Evolutionary conservation across 495 filamentous ascomycete genomes (phyloP).

Genomic region (Articulospora tetracladia): DNA sequence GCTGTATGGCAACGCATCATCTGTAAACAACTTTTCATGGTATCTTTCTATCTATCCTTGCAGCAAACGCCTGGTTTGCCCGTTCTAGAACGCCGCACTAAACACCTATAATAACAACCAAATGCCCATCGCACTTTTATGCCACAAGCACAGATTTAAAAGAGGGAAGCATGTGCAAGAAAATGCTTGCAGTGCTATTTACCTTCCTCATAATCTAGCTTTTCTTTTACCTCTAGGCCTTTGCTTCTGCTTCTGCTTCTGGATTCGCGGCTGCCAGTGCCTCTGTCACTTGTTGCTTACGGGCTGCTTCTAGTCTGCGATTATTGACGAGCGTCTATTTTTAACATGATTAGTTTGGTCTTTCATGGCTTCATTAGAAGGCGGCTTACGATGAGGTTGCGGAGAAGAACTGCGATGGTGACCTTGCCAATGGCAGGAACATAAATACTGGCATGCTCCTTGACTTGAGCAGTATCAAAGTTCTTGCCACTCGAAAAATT

Average conservation of each 20-base stretch:
- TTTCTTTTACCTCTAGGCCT: too few species aligned
- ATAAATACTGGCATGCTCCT: constrained; percentile 93
- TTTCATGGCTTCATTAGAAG: background rate
- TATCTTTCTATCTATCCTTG: background rate
- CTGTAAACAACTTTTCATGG: too few species aligned
- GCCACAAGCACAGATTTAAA: too few species aligned
- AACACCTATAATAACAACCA: background rate
- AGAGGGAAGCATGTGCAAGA: too few species aligned
- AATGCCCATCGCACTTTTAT: background rate
- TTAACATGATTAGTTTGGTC: background rate
- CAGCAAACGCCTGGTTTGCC: background rate
- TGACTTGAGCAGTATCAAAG: constrained; percentile 75
- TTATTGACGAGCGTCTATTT: background rate
- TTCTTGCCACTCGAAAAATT: constrained; percentile 98
- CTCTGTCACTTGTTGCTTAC: background rate
- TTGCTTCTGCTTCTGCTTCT: background rate
- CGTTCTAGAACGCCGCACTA: background rate
- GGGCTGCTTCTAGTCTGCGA: background rate
- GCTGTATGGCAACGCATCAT: too few species aligned
- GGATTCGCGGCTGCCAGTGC: background rate
- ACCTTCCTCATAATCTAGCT: too few species aligned
- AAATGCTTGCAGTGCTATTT: too few species aligned
- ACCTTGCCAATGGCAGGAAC: constrained; percentile 97
- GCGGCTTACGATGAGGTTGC: constrained; percentile 67
- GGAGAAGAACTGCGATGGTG: constrained; percentile 84